Percentiles rank a stretch among this genome's conserved stretches.
phyloP scores from a whole-genome alignment of 371 early-diverging fungal genomes.

The Mortierella sp. region DNA sequence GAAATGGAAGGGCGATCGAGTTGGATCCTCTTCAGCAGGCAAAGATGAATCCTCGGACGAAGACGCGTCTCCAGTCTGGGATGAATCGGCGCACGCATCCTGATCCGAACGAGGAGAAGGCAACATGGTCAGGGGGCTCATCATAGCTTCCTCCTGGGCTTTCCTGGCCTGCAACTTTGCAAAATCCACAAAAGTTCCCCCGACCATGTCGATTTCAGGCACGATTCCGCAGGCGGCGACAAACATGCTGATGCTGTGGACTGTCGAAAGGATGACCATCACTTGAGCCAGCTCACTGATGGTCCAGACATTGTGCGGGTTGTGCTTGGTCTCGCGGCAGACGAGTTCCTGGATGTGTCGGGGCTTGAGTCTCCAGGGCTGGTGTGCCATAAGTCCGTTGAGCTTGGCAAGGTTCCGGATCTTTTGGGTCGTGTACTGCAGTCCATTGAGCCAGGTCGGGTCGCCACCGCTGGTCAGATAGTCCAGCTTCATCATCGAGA shows the following conservation, averaged over 20 bases:
- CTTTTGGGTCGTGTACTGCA: conserved; percentile 68
- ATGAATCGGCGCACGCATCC: conserved; percentile 14
- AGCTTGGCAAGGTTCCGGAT: conserved; percentile 66
- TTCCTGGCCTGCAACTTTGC: conserved; percentile 30
- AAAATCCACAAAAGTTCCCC: conserved; percentile 63
- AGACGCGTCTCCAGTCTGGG: conserved; percentile 1
- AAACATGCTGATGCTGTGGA: conserved; percentile 73
- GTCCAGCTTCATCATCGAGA: conserved; percentile 67
- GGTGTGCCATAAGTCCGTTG: conserved; percentile 68
- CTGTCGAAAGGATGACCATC: conserved; percentile 68
- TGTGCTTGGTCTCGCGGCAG: conserved; percentile 52
- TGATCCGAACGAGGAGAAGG: conserved; percentile 46
- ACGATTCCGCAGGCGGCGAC: conserved; percentile 75
- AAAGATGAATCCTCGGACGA: conserved; percentile 11
- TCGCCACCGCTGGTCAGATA: conserved; percentile 75
- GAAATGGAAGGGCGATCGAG: conserved; percentile 25
- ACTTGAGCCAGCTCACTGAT: conserved; percentile 75
- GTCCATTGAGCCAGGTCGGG: conserved; percentile 71
- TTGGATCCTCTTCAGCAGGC: neutral
- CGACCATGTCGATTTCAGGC: conserved; percentile 76
- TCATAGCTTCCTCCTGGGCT: conserved; percentile 30
- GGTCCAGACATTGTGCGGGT: conserved; percentile 69
- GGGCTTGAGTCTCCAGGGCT: conserved; percentile 72
- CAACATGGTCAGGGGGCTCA: conserved; percentile 50
- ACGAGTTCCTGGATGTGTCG: conserved; percentile 64